Percentiles rank a stretch among this genome's conserved stretches.
Evolutionary conservation across 208 protist genomes (phyloP).

Genomic region (Trypanosoma cruzi): DNA sequence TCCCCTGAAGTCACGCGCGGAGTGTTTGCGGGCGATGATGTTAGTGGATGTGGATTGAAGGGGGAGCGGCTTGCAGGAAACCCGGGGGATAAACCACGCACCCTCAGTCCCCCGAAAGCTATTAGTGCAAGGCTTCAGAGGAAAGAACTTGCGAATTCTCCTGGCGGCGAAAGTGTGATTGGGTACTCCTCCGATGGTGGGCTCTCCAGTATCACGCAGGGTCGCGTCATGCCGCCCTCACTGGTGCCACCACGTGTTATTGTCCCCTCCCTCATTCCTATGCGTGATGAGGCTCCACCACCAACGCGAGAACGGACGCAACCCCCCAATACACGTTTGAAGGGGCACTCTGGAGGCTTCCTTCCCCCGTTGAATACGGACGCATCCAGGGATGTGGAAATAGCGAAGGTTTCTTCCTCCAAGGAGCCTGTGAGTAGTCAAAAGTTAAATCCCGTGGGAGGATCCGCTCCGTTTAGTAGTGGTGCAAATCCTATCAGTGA

Average conservation of each 20-base stretch:
- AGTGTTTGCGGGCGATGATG: background rate
- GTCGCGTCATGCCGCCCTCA: background rate
- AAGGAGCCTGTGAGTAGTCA: background rate
- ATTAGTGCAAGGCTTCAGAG: slow-evolving; percentile 8
- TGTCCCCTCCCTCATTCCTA: slow-evolving; percentile 13
- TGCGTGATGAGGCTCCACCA: background rate
- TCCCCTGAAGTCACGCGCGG: background rate
- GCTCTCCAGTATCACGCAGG: slow-evolving; percentile 7
- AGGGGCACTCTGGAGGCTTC: background rate
- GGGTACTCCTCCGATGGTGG: slow-evolving; percentile 19
- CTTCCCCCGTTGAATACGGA: slow-evolving; percentile 12
- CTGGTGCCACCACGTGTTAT: slow-evolving; percentile 19
- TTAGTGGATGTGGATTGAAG: background rate
- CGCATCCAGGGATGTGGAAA: background rate
- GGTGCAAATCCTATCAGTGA: slow-evolving; percentile 6
- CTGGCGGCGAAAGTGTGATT: slow-evolving; percentile 10
- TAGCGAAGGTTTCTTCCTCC: background rate
- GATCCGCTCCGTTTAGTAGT: background rate
- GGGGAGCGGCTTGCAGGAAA: background rate
- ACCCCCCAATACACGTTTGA: background rate
- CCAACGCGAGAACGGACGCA: slow-evolving; percentile 12
- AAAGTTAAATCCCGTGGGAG: background rate
- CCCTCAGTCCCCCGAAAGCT: slow-evolving; percentile 13
- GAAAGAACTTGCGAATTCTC: background rate
- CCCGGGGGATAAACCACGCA: background rate